Percentiles rank a stretch among this genome's conserved stretches.
These are phyloP conservation scores for Apiospora rasikravindrae DNA, from an alignment of 2,329 filamentous ascomycete genomes.

Conservation along the genomic window DNA sequence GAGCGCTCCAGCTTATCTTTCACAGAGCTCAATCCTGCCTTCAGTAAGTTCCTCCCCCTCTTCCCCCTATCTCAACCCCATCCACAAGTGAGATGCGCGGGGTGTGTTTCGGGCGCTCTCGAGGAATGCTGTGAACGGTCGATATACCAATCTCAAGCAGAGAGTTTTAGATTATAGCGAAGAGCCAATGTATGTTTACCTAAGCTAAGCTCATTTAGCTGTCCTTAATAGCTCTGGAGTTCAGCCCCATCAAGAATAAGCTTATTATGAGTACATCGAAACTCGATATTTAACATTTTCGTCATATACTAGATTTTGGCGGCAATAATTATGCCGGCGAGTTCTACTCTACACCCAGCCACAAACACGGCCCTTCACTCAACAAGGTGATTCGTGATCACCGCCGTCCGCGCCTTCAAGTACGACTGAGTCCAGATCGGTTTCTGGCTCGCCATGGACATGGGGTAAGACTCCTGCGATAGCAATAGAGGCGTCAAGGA, in stretches of 20 bases:
- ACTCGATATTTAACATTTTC: not conserved
- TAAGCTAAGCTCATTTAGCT: too few relatives aligned
- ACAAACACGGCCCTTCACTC: not conserved
- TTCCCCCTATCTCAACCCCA: too few relatives aligned
- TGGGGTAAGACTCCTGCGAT: slow-evolving; percentile 12
- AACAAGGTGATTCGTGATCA: slow-evolving; percentile 15
- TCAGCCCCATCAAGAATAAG: not conserved
- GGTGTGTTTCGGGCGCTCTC: too few relatives aligned
- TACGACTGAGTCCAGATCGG: slow-evolving; percentile 7
- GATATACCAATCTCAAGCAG: too few relatives aligned
- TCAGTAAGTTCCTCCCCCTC: too few relatives aligned
- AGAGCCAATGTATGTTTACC: not conserved
- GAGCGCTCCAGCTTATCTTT: too few relatives aligned
- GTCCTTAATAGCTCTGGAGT: not conserved
- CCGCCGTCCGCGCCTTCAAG: slow-evolving; percentile 10
- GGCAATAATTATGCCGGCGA: not conserved
- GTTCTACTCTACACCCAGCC: not conserved
- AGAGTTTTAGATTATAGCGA: not conserved
- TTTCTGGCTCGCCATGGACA: not conserved
- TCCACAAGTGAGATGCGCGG: too few relatives aligned
- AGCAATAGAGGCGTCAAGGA: slow-evolving; percentile 15
- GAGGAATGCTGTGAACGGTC: too few relatives aligned
- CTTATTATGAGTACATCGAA: not conserved
- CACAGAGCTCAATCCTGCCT: too few relatives aligned
- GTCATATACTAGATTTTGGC: not conserved